Conservation (phyloP, 2,329 filamentous ascomycete species). For the Aspergillus novofumigatus region DNA sequence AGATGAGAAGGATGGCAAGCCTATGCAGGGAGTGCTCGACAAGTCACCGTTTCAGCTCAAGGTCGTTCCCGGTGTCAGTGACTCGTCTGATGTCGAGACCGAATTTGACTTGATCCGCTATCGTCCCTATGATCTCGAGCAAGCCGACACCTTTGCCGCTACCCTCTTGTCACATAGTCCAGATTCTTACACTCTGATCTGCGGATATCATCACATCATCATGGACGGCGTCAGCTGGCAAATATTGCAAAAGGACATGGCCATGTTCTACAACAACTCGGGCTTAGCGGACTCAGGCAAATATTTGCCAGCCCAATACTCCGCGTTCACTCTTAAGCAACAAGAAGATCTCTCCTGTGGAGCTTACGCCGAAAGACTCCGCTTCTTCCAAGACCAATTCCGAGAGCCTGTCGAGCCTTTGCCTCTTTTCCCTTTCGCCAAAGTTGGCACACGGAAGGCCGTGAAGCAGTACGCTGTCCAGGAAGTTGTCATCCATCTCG, state of each 20-base stretch:
- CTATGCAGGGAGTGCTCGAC: constrained; percentile 2
- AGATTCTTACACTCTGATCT: constrained; percentile 16
- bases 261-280: constrained; percentile 2
- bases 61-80: neutral
- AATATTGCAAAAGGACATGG: constrained; percentile 22
- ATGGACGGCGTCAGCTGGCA: constrained; percentile 29
- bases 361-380: constrained; percentile 4
- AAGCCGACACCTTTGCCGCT: constrained; percentile 19
- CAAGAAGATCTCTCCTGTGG: constrained; percentile 1
- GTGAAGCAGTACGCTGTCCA: constrained; percentile 8
- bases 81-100: neutral
- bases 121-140: constrained; percentile 18
- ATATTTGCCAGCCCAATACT: constrained; percentile 2
- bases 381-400: constrained; percentile 1
- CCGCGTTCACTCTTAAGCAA: constrained; percentile 2
- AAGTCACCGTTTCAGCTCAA: constrained; percentile 3
- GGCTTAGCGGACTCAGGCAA: neutral
- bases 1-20: constrained; percentile 8
- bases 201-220: constrained; percentile 33
- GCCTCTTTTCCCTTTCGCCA: constrained; percentile 21
- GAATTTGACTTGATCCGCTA: constrained; percentile 12
- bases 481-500: constrained; percentile 6
- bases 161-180: constrained; percentile 16
- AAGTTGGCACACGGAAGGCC: constrained; percentile 11
- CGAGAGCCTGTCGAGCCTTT: constrained; percentile 7